A percentile compares a stretch with the other conserved stretches of the same genome.
Evolutionary conservation across 2,329 filamentous ascomycete genomes (phyloP).

Genomic region (Epicoccum sorghinum): DNA sequence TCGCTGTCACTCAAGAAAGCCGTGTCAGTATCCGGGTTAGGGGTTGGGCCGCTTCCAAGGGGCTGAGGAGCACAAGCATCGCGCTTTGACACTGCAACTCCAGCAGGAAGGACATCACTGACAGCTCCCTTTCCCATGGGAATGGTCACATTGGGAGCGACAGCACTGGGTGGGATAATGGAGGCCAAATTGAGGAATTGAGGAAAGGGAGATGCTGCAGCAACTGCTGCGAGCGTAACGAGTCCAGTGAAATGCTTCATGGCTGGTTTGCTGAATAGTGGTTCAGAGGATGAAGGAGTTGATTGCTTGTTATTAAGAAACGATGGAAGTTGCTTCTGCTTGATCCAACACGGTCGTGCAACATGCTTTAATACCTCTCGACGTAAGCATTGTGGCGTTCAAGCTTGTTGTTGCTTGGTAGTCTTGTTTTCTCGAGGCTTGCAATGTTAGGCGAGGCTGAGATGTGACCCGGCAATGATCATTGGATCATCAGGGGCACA

Average conservation of each 20-base stretch:
- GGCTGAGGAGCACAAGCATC: neutral
- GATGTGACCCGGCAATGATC: neutral
- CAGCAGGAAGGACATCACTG: neutral
- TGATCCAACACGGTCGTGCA: neutral
- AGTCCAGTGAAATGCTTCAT: neutral
- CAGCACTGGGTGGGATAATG: neutral
- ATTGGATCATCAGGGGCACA: neutral
- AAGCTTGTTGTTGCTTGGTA: neutral
- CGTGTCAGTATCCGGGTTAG: neutral
- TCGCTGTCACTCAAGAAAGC: neutral
- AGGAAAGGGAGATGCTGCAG: neutral
- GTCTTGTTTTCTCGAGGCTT: neutral
- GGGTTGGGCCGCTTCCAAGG: neutral
- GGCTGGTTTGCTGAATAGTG: neutral
- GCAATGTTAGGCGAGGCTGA: neutral
- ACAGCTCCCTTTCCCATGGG: neutral
- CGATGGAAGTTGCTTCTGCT: neutral
- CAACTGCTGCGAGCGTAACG: neutral
- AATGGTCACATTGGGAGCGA: neutral
- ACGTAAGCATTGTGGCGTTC: neutral
- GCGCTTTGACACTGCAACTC: neutral
- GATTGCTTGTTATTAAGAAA: neutral
- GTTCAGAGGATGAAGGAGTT: neutral
- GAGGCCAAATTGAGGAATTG: neutral
- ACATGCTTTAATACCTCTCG: neutral